Conservation (phyloP, 768 basidiomycete genomes). For the Ramaria sp. region DNA sequence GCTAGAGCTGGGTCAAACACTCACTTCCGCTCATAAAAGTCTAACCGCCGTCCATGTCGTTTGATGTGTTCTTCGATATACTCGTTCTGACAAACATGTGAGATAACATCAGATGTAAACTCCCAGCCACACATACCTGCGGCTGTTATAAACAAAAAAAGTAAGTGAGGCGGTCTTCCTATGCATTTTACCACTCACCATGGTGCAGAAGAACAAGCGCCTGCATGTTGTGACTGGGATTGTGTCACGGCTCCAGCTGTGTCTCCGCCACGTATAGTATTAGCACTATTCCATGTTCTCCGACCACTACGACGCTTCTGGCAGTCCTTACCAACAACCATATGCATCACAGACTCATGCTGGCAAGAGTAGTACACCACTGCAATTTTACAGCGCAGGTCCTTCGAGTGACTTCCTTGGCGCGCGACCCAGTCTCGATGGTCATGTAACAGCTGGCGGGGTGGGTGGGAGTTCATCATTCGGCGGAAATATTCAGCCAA, state of each 20-base stretch:
- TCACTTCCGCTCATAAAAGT: slow-evolving; percentile 92
- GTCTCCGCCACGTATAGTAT: neutral
- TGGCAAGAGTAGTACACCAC: slow-evolving; percentile 33
- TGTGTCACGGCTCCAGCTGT: neutral
- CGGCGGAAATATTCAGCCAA: slow-evolving; percentile 63
- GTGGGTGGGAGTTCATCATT: slow-evolving; percentile 39
- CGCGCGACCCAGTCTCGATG: slow-evolving; percentile 70
- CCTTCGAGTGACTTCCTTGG: slow-evolving; percentile 49
- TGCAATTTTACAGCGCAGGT: slow-evolving; percentile 64
- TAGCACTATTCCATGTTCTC: neutral
- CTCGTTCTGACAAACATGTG: slow-evolving; percentile 62
- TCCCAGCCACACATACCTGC: slow-evolving; percentile 37
- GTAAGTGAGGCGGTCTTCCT: neutral
- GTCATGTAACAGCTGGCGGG: slow-evolving; percentile 40
- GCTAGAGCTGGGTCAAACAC: slow-evolving; percentile 19
- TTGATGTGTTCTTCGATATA: slow-evolving; percentile 99
- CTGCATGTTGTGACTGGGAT: neutral
- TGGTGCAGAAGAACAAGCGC: slow-evolving; percentile 11
- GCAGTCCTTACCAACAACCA: neutral
- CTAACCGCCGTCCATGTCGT: slow-evolving; percentile 90
- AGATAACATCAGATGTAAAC: neutral
- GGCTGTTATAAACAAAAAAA: slow-evolving; percentile 30
- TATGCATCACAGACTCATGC: neutral
- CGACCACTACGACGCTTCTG: slow-evolving; percentile 1
- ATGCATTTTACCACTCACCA: slow-evolving; percentile 14